phyloP scores from a whole-genome alignment of 2,329 filamentous ascomycete genomes.

The Neopestalotiopsis sp. region DNA sequence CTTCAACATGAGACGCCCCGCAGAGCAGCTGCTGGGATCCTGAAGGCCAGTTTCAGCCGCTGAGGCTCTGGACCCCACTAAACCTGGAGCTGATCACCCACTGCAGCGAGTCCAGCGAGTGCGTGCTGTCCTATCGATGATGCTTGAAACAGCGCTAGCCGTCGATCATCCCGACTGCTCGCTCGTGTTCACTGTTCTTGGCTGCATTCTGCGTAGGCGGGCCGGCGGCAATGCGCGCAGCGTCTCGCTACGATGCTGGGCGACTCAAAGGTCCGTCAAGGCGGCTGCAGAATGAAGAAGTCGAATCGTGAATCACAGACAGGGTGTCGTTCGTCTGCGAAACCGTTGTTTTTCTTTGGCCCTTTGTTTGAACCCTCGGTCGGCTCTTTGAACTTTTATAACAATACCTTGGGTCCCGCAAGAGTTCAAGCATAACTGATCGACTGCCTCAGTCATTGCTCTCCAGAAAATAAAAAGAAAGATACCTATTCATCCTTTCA shows the following conservation, averaged over 20 bases:
- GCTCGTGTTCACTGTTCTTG: not conserved
- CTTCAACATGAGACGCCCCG: not conserved
- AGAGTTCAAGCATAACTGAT: not conserved
- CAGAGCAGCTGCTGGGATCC: not conserved
- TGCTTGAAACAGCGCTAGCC: slow-evolving; percentile 9
- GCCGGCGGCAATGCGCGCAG: not conserved
- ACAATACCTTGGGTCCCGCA: not conserved
- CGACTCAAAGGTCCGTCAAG: not conserved
- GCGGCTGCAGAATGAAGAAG: not conserved
- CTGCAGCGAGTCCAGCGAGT: not conserved
- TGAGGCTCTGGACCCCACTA: not conserved
- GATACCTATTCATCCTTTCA: not conserved
- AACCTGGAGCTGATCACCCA: not conserved
- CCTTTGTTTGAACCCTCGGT: slow-evolving; percentile 1
- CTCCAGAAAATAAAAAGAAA: too few relatives aligned
- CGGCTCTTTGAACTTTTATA: slow-evolving; percentile 2
- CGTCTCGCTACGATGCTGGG: not conserved
- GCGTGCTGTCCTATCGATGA: slow-evolving; percentile 1
- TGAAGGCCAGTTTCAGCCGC: slow-evolving; percentile 1
- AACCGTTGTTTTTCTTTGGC: not conserved
- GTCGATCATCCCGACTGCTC: slow-evolving; percentile 4
- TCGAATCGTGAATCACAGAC: not conserved
- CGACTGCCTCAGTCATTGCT: not conserved
- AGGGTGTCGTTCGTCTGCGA: not conserved
- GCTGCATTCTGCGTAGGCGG: not conserved